Percentiles rank a stretch among this genome's conserved stretches.
phyloP scores from a whole-genome alignment of 208 protist species.

The Leishmania lainsoni region DNA sequence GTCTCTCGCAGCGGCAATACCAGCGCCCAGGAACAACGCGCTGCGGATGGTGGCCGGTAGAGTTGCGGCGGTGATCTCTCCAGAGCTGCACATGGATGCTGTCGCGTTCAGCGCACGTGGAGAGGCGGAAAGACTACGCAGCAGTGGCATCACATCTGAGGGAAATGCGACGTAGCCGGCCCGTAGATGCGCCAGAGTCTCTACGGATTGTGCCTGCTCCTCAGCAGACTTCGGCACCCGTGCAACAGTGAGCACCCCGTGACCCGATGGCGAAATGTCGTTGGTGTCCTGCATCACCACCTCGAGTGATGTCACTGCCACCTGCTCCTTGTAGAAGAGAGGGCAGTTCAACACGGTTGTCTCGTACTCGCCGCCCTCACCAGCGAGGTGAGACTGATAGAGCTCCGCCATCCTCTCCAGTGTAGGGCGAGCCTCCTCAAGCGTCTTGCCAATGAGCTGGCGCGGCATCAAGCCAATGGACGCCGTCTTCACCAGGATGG shows the following conservation, averaged over 20 bases:
- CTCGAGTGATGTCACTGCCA: conserved; percentile 40
- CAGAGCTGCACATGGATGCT: background rate
- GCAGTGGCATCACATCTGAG: conserved; percentile 31
- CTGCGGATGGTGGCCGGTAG: background rate
- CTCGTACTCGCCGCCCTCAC: conserved; percentile 99
- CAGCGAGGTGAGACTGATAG: conserved; percentile 94
- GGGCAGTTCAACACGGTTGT: conserved; percentile 98
- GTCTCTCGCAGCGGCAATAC: background rate
- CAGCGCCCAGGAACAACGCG: background rate
- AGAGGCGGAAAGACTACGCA: conserved; percentile 6
- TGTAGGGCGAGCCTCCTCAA: conserved; percentile 70
- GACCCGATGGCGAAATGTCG: conserved; percentile 73
- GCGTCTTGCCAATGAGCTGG: conserved; percentile 88
- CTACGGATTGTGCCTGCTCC: conserved; percentile 34
- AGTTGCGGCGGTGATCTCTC: background rate
- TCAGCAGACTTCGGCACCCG: conserved; percentile 45
- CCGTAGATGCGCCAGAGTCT: conserved; percentile 38
- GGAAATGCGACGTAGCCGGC: conserved; percentile 22
- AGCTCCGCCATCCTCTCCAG: conserved; percentile 56
- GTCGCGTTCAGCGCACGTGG: background rate
- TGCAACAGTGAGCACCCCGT: conserved; percentile 51
- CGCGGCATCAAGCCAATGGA: conserved; percentile 91
- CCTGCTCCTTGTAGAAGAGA: conserved; percentile 57
- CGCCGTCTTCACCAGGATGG: conserved; percentile 97
- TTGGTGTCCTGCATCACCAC: conserved; percentile 85